Conservation (phyloP, 2,329 filamentous ascomycete genomes). For the Ophiostoma montium region DNA sequence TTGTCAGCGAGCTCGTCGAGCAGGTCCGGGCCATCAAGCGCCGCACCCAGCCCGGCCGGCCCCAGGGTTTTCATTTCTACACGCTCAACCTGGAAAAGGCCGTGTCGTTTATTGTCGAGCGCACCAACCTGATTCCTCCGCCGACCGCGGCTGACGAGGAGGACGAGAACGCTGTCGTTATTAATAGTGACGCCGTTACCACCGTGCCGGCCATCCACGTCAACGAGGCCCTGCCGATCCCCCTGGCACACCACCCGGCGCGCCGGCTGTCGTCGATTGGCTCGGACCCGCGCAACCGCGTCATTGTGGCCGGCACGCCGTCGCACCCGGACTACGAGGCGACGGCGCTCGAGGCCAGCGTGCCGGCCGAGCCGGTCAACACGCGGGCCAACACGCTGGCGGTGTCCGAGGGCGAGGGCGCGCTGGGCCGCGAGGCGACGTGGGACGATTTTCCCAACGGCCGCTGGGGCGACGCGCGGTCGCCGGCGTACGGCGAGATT, state of each 20-base stretch:
- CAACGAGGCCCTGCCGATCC: constrained; percentile 30
- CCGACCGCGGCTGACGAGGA: constrained; percentile 25
- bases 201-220: constrained; percentile 36
- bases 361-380: constrained; percentile 62
- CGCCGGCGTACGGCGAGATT: constrained; percentile 88
- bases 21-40: constrained; percentile 52
- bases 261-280: constrained; percentile 66
- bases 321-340: constrained; percentile 55
- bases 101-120: constrained; percentile 82
- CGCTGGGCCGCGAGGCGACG: constrained; percentile 81
- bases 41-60: constrained; percentile 33
- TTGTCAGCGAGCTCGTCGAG: constrained; percentile 72
- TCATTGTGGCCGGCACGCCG: constrained; percentile 59
- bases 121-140: constrained; percentile 65
- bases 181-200: constrained; percentile 30
- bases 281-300: constrained; percentile 73
- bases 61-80: constrained; percentile 89
- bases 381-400: constrained; percentile 73
- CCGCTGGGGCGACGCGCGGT: constrained; percentile 93
- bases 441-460: constrained; percentile 99
- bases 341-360: constrained; percentile 59
- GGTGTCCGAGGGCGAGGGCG: constrained; percentile 86
- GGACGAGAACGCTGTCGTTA: constrained; percentile 21
- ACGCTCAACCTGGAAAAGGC: constrained; percentile 94
- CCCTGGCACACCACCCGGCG: constrained; percentile 22